phyloP scores from a whole-genome alignment of 768 basidiomycete species.

The Mycena vulgaris region DNA sequence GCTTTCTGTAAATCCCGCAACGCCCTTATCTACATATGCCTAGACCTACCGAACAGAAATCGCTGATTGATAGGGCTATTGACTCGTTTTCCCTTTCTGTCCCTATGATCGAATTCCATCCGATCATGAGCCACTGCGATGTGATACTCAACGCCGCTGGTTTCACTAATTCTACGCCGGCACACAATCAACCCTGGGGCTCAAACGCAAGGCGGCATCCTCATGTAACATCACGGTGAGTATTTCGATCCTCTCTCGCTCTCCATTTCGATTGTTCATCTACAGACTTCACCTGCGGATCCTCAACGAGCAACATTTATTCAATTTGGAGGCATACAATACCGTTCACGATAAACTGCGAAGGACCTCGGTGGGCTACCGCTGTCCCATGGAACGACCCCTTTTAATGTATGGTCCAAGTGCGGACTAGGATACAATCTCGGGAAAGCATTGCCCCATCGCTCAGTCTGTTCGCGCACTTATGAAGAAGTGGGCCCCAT shows the following conservation, averaged over 20 bases:
- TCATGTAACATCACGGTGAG: constrained; percentile 21
- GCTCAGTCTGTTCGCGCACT: constrained; percentile 20
- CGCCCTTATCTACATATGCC: constrained; percentile 15
- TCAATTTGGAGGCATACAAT: constrained; percentile 23
- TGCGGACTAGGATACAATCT: constrained; percentile 20
- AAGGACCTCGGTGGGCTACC: constrained; percentile 20
- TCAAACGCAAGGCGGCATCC: constrained; percentile 18
- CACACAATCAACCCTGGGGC: constrained; percentile 20
- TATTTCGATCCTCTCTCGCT: constrained; percentile 19
- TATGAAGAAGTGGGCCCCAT: constrained; percentile 20
- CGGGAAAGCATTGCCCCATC: constrained; percentile 20
- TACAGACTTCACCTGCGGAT: constrained; percentile 20
- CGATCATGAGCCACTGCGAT: constrained; percentile 22
- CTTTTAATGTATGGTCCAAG: constrained; percentile 6
- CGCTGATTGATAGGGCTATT: constrained; percentile 22
- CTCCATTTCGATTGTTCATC: constrained; percentile 17
- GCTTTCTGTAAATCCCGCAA: constrained; percentile 12
- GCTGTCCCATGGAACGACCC: constrained; percentile 12
- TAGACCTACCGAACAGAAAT: constrained; percentile 17
- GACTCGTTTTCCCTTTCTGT: constrained; percentile 22
- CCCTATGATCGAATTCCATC: constrained; percentile 21
- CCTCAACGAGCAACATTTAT: constrained; percentile 19
- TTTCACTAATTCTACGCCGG: constrained; percentile 14
- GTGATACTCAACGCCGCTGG: constrained; percentile 13
- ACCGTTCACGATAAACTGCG: constrained; percentile 19